Conservation (phyloP, 805 yeast species). For the Metschnikowia santaceciliae region DNA sequence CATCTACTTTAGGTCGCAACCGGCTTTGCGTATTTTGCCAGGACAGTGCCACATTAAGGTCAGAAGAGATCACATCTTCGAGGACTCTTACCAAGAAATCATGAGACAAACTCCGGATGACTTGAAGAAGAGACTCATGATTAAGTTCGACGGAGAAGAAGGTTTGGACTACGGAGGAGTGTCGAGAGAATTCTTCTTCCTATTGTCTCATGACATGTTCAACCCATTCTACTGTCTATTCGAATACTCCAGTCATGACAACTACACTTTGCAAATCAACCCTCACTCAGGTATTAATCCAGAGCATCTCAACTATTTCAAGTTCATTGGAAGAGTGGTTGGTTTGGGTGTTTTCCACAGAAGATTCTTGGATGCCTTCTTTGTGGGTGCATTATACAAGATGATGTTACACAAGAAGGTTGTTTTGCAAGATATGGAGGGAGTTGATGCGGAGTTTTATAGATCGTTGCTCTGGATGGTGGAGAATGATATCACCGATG, state of each 20-base stretch:
- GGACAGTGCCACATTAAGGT: slow-evolving; percentile 99
- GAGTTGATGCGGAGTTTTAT: slow-evolving; percentile 96
- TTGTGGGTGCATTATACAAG: slow-evolving; percentile 96
- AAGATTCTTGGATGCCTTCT: slow-evolving; percentile 95
- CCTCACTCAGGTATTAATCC: slow-evolving; percentile 97
- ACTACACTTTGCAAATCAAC: slow-evolving; percentile 95
- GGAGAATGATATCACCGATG: slow-evolving; percentile 83
- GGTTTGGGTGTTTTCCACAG: slow-evolving; percentile 98
- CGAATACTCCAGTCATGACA: slow-evolving; percentile 97
- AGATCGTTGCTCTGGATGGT: slow-evolving; percentile 93
- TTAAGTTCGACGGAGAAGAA: slow-evolving; percentile 98
- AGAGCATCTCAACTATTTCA: slow-evolving; percentile 96
- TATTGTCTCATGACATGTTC: slow-evolving; percentile 96
- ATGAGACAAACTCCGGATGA: slow-evolving; percentile 99
- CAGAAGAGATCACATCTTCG: slow-evolving; percentile 92
- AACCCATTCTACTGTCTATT: slow-evolving; percentile 96
- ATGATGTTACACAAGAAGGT: slow-evolving; percentile 96
- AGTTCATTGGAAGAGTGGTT: slow-evolving; percentile 96
- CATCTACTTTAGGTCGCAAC: slow-evolving; percentile 96
- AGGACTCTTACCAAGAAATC: slow-evolving; percentile 95
- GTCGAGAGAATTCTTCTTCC: slow-evolving; percentile 94
- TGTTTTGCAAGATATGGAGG: slow-evolving; percentile 95
- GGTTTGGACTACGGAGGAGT: slow-evolving; percentile 99
- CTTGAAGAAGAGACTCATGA: slow-evolving; percentile 94
- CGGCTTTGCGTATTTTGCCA: slow-evolving; percentile 92